These are phyloP conservation scores for Nakataea oryzae DNA, from an alignment of 2,329 filamentous ascomycete genomes.

Conservation along the genomic window DNA sequence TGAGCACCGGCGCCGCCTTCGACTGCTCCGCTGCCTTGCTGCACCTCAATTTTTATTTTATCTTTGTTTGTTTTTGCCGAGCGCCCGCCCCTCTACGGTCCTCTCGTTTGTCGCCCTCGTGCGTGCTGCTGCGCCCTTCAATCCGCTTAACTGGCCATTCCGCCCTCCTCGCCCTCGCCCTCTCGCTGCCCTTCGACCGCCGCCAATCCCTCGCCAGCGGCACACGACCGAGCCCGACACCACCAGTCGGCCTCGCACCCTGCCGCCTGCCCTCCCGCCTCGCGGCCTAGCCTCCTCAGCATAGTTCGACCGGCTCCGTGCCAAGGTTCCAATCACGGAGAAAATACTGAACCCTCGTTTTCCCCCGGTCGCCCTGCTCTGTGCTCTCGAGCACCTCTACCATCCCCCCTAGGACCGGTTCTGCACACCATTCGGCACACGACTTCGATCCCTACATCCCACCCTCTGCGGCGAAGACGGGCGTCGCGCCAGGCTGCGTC, in stretches of 20 bases:
- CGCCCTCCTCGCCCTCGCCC: background rate
- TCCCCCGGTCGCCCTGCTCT: slow-evolving; percentile 30
- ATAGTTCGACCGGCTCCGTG: slow-evolving; percentile 10
- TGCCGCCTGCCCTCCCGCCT: background rate
- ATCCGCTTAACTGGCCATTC: too few species aligned
- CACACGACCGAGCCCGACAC: background rate
- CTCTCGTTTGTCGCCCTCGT: background rate
- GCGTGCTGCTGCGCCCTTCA: background rate
- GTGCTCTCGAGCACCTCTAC: slow-evolving; percentile 37
- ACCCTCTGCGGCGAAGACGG: slow-evolving; percentile 18
- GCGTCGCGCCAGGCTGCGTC: slow-evolving; percentile 24
- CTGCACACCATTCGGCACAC: slow-evolving; percentile 6
- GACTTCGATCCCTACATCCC: background rate
- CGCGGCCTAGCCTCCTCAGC: background rate
- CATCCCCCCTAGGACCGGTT: slow-evolving; percentile 39
- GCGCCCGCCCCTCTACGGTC: background rate
- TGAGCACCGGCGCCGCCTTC: background rate
- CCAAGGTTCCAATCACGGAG: slow-evolving; percentile 36
- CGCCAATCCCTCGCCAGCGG: background rate
- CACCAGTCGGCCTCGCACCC: background rate
- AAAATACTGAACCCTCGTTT: slow-evolving; percentile 31
- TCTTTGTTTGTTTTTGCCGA: background rate
- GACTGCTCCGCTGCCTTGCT: too few species aligned
- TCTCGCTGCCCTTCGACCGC: background rate
- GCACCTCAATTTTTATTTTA: background rate